Evolutionary conservation across 768 basidiomycete species (phyloP).

Genomic region (Boletus pseudo-olivaceus): DNA sequence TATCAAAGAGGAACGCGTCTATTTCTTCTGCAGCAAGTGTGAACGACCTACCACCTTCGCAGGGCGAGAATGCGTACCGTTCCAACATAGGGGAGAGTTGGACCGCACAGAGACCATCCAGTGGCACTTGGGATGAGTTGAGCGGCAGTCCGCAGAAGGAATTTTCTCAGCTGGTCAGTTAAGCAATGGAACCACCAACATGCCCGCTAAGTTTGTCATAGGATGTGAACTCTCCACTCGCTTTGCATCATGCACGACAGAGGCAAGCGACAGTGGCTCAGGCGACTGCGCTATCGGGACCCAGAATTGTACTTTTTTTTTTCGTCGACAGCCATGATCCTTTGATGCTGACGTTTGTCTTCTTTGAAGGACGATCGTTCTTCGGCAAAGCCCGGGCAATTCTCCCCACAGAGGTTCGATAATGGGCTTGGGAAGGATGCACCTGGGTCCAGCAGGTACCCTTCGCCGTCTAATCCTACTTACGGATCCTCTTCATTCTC

Average conservation of each 20-base stretch:
- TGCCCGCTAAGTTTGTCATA: slow-evolving; percentile 24
- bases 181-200: slow-evolving; percentile 1
- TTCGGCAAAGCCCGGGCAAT: slow-evolving; percentile 45
- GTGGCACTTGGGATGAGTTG: slow-evolving; percentile 60
- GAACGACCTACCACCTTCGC: slow-evolving; percentile 44
- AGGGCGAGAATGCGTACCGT: slow-evolving; percentile 46
- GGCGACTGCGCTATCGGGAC: slow-evolving; percentile 35
- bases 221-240: slow-evolving; percentile 42
- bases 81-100: slow-evolving; percentile 48
- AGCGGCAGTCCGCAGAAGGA: slow-evolving; percentile 48
- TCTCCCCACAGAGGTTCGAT: slow-evolving; percentile 56
- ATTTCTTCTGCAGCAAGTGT: slow-evolving; percentile 56
- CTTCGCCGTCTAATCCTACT: slow-evolving; percentile 43
- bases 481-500: slow-evolving; percentile 32
- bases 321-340: background rate
- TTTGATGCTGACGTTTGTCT: slow-evolving; percentile 16
- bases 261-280: slow-evolving; percentile 42
- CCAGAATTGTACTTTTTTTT: slow-evolving; percentile 36
- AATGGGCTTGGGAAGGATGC: slow-evolving; percentile 41
- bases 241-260: slow-evolving; percentile 44
- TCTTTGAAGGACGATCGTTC: slow-evolving; percentile 45
- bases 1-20: slow-evolving; percentile 57
- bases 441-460: slow-evolving; percentile 38
- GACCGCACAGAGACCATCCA: slow-evolving; percentile 47
- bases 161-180: slow-evolving; percentile 45